These are phyloP conservation scores for Friedmanniomyces endolithicus DNA, from an alignment of 495 filamentous ascomycete genomes.

Conservation along the genomic window DNA sequence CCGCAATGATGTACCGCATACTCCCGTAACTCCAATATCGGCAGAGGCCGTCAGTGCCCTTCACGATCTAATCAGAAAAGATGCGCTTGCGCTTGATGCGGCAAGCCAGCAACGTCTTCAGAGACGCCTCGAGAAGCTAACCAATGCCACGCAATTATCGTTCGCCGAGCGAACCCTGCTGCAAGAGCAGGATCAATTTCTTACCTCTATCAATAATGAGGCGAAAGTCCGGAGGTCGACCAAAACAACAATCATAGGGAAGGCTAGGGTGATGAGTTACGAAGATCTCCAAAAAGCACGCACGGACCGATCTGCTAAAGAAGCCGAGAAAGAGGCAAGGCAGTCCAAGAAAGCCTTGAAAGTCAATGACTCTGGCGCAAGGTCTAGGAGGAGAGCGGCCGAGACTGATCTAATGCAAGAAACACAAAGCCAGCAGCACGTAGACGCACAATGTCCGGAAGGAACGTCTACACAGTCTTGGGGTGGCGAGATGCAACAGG, in stretches of 20 bases:
- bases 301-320: slow-evolving; percentile 12
- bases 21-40: slow-evolving; percentile 15
- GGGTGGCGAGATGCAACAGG: too few species aligned
- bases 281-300: slow-evolving; percentile 10
- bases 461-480: too few species aligned
- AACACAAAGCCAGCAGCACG: too few species aligned
- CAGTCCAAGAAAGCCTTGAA: too few species aligned
- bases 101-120: slow-evolving; percentile 8
- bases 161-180: slow-evolving; percentile 6
- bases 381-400: too few species aligned
- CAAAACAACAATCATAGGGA: slow-evolving; percentile 10
- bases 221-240: slow-evolving; percentile 13
- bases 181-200: slow-evolving; percentile 6
- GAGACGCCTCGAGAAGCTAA: slow-evolving; percentile 13
- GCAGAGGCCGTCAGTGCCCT: slow-evolving; percentile 10
- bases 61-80: slow-evolving; percentile 16
- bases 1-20: neutral
- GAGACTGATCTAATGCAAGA: too few species aligned
- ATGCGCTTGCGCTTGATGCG: slow-evolving; percentile 9
- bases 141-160: slow-evolving; percentile 7
- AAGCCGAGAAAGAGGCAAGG: slow-evolving; percentile 4
- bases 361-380: too few species aligned
- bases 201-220: slow-evolving; percentile 15
- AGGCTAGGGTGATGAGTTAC: slow-evolving; percentile 16
- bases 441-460: too few species aligned